Evolutionary conservation across 2,329 filamentous ascomycete genomes (phyloP), one percentile per base, ranked within the genome.

Genomic region (Cordyceps farinosa): DNA sequence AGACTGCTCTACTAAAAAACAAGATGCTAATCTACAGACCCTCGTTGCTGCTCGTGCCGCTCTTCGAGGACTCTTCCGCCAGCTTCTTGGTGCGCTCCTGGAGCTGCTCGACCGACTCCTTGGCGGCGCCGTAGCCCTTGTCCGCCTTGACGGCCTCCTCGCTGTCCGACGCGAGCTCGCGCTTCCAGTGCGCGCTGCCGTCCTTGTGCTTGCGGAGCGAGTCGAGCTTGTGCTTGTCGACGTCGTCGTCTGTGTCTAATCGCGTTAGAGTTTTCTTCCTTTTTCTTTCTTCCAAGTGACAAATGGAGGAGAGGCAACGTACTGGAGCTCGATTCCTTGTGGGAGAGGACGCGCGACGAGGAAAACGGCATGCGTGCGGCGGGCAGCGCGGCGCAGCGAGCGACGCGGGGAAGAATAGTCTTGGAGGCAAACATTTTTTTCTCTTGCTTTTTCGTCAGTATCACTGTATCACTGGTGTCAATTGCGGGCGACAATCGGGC

Each of bases 121-220:
- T 57, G 45, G 34, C 36, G 22, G 44, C 47, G 38, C 55, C 48
- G 32, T 29, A 68, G 44, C 52, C 73, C 69, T 48, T 76, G 73
- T 89, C 90, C 47, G 87, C 89, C 79, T 85, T 88, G 76, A 95
- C 82, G 69, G 85, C 86, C 74, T 90, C 90, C 80, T 96, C 91
- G 75, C 88, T 90, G 76, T 91, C 86, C 56, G 87, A 90, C 3
- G 91, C 90, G 56, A 96, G 80, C 73, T 89, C 87, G 29, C 88
- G 82, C 77, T 90, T 89, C 91, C 91, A 95, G 72, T 91, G 83
- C 60, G 82, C 88, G 73, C 85, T 82, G 65, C 90, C 90, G 45
- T 83, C 76, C 74, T 88, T 86, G 65, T 91, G 84, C 80, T 93
- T 92, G 67, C 81, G 65, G 50, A 89, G 76, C 30, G 80, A 80